phyloP scores from a whole-genome alignment of 148 eudicot species.

The Drosera capensis region DNA sequence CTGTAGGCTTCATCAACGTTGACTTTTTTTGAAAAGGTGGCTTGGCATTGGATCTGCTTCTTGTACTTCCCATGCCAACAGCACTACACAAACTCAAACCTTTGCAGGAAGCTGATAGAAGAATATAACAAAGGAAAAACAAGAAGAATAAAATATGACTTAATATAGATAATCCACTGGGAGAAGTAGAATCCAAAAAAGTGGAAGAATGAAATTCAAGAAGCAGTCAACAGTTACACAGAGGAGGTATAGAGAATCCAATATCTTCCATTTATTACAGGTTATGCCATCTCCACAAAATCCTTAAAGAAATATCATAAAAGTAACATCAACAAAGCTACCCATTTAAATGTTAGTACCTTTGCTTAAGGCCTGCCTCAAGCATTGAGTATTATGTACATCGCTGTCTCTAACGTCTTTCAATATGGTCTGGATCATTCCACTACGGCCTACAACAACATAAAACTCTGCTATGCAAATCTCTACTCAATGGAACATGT shows the following conservation, averaged over 20 bases:
- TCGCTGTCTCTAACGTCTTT: conserved; percentile 12
- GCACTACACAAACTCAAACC: conserved; percentile 36
- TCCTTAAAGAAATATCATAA: neutral
- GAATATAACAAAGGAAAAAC: neutral
- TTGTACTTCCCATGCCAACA: conserved; percentile 20
- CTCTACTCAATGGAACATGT: neutral
- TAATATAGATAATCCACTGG: no score
- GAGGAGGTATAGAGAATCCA: no score
- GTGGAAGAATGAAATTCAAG: no score
- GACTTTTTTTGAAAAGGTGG: conserved; percentile 46
- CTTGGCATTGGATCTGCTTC: conserved; percentile 23
- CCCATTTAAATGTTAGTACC: conserved; percentile 13
- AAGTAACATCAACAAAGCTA: neutral
- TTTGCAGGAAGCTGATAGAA: conserved; percentile 21
- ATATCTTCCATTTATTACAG: no score
- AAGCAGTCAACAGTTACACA: no score
- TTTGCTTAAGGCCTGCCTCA: conserved; percentile 21
- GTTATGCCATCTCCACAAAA: no score
- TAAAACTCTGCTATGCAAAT: neutral
- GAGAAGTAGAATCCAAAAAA: no score
- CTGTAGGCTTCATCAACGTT: conserved; percentile 90
- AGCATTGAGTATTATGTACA: conserved; percentile 19
- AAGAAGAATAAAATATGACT: neutral
- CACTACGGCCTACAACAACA: conserved; percentile 16
- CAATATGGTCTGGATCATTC: conserved; percentile 13